These are phyloP conservation scores for Aspergillus glaucus DNA, from an alignment of 2,329 filamentous ascomycete genomes.

Conservation along the genomic window DNA sequence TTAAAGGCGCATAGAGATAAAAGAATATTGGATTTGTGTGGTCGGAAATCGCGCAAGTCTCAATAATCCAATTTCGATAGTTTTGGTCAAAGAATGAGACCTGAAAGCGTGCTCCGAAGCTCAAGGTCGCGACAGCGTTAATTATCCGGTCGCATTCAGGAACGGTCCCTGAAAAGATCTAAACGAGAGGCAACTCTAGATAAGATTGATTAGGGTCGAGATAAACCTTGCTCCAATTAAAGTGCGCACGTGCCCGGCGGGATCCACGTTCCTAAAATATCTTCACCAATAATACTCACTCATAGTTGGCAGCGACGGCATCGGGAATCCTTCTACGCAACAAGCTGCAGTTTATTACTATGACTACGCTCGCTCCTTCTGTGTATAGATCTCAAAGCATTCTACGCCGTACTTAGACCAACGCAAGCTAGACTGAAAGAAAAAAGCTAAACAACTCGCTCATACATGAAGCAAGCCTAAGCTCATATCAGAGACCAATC, in stretches of 20 bases:
- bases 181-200: neutral
- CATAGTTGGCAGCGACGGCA: too few species aligned
- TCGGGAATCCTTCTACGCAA: too few species aligned
- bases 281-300: neutral
- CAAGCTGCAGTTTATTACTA: too few species aligned
- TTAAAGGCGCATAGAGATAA: neutral
- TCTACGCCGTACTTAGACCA: too few species aligned
- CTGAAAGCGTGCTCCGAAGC: too few species aligned
- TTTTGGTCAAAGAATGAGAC: neutral
- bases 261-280: neutral
- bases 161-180: neutral
- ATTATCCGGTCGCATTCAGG: neutral
- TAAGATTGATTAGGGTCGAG: conserved; percentile 1
- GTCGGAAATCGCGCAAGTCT: neutral
- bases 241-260: neutral
- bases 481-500: too few species aligned
- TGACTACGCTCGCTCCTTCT: too few species aligned
- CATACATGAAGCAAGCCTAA: too few species aligned
- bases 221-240: neutral
- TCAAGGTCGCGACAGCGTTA: neutral
- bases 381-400: too few species aligned
- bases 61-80: neutral
- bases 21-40: neutral
- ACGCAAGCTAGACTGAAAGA: too few species aligned
- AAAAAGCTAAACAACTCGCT: too few species aligned